phyloP scores from a whole-genome alignment of 2,329 filamentous ascomycete species.

The Arthrinium phaeospermum region DNA sequence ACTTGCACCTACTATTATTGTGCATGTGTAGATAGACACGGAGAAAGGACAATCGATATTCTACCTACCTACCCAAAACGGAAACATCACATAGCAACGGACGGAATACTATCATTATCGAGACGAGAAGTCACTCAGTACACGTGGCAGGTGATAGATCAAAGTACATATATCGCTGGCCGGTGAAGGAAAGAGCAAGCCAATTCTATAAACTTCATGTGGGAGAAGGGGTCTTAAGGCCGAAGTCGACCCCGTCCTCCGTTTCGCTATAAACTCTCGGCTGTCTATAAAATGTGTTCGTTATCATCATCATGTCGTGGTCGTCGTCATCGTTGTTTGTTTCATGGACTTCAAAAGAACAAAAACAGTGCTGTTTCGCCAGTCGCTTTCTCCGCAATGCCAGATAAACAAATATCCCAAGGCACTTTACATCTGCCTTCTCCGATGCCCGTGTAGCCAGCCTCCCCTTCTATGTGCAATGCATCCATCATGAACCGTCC shows the following conservation, averaged over 20 bases:
- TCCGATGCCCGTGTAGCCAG: background rate
- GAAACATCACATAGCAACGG: background rate
- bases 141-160: background rate
- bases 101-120: background rate
- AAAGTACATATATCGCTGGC: background rate
- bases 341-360: constrained; percentile 25
- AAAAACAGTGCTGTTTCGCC: constrained; percentile 19
- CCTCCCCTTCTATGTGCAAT: constrained; percentile 3
- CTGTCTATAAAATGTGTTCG: constrained; percentile 21
- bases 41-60: background rate
- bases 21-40: no score
- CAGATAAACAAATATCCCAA: background rate
- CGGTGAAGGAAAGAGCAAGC: background rate
- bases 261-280: background rate
- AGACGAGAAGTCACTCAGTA: background rate
- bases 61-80: background rate
- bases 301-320: constrained; percentile 26
- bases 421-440: background rate
- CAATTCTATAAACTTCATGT: constrained; percentile 7
- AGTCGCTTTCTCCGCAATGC: constrained; percentile 5
- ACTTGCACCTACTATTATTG: background rate
- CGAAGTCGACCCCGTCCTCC: background rate
- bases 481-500: background rate
- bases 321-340: constrained; percentile 24
- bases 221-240: background rate